Evolutionary conservation across 164 flowering plant genomes (phyloP), one percentile per base, ranked within the genome.

Genomic region (Magnolia sinica): DNA sequence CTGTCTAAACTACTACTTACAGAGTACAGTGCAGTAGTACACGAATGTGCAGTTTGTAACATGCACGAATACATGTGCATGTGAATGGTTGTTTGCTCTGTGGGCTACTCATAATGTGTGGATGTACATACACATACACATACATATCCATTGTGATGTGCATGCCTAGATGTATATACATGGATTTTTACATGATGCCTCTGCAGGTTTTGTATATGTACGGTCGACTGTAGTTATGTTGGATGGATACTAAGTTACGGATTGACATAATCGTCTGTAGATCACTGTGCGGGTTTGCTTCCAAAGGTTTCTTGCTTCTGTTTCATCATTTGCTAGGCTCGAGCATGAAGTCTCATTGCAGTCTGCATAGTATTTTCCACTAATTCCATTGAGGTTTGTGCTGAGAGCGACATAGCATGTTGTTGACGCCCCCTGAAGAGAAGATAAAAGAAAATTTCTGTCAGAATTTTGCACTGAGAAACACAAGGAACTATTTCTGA

Each of bases 321-420:
- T 71, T 52, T 88, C 91, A 81, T 96, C 97, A 77, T 86, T 86
- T 29, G 98, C 98, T 24, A 92, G 84, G 55, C 81, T 69, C 52
- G 98, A 91, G 82, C 93, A 89, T 76, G 78, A 77, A 50, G 82
- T 84, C 82, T 96, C 97, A 71, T 96, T 96, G 74, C 99, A 96
- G 80, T 96, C 99, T 75, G 88, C 91, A 78, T 88, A 93, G 79
- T 92, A 94, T 79, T 85, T 90, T 50, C 99, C 99, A 78, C 86
- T 91, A 50, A 84, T 78, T n/a, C 96, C 98, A 77, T 84, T 88
- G 31, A 81, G 72, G 49, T 83, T 77, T 76, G 86, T 82, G 81
- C 91, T 90, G 68, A 94, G 79, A 71, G 97, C 99, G 0, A 88
- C 91, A 75, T 88, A 91, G 83, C 98, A 94, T 79, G 97, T 91